Evolutionary conservation across 2,329 filamentous ascomycete genomes (phyloP), one percentile per base, ranked within the genome.

Genomic region (Claviceps cyperi): DNA sequence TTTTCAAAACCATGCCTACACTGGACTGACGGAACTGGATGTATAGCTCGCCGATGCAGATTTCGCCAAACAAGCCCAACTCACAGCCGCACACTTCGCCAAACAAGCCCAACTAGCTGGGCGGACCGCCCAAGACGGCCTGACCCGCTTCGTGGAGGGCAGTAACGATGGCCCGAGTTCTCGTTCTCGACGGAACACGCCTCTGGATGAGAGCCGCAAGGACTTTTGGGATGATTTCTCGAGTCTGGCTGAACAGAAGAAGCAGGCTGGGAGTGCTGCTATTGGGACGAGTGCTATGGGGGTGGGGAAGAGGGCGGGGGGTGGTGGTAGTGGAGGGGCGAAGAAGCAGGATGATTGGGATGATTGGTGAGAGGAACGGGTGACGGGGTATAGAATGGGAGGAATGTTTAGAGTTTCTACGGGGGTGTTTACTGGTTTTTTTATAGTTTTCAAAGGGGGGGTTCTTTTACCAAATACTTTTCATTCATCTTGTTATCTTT

Each of bases 201-300:
- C 65, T 50, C 59, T 80, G 48, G 74, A 81, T 60, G 74, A 72
- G 75, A 84, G 65, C 77, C 85, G 83, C 66, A 84, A 84, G 63
- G 84, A 86, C 57, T 95, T 95, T 67, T 96, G 90, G 90, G 90
- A 95, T 63, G 84, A 84, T 57, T 95, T 97, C 66, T 83, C 88
- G 0, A 79, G 77, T 28, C 66, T 83, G 24, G 83, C 80, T 0
- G 77, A 83, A 67, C 72, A 77, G 59, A 66, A 69, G 52, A 66
- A 69, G 55, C 62, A 62, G 13, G 63, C 61, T 32, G 28, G 28
- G 43, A 66, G 68, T 51, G 76, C 69, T 58, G 69, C 76, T 2
- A 77, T 81, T 53, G 77, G 77, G 35, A 81, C 77, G 19, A 71
- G 74, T 51, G 77, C 77, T 19, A 79, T 80, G 75, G 74, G 74